A percentile compares a stretch with the other conserved stretches of the same genome.
Evolutionary conservation across 441 rosid genomes (phyloP).

Genomic region (Metrosideros polymorpha): DNA sequence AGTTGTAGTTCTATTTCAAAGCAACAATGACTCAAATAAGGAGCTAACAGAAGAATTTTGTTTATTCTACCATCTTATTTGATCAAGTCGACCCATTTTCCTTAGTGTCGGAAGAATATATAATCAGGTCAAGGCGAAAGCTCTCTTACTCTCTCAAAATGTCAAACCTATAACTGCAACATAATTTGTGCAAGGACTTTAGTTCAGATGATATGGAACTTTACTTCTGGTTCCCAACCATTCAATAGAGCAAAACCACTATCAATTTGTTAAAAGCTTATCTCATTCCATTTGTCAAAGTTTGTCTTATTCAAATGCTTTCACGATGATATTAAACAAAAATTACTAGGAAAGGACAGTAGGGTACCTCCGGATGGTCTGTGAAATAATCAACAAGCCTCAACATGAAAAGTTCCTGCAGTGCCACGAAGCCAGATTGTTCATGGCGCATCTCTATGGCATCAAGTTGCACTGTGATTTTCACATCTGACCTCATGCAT

Average conservation of each 20-base stretch:
- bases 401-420: constrained; percentile 19
- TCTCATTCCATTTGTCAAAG: not conserved
- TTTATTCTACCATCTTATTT: not conserved
- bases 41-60: not conserved
- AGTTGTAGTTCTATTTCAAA: not conserved
- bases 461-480: constrained; percentile 24
- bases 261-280: not conserved
- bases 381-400: constrained; percentile 21
- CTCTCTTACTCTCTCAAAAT: not conserved
- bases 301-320: not conserved
- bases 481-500: constrained; percentile 36
- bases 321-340: not conserved
- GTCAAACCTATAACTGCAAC: not conserved
- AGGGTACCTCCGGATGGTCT: constrained; percentile 33
- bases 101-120: not conserved
- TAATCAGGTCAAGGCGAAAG: not conserved
- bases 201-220: not conserved
- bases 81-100: not conserved
- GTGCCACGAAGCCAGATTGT: constrained; percentile 27
- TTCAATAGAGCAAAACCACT: not conserved
- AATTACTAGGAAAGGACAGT: not conserved
- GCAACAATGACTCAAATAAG: not conserved
- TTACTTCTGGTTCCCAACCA: not conserved
- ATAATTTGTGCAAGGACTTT: not conserved
- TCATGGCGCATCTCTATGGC: constrained; percentile 22